These are phyloP conservation scores for Rhizoclosmatium sp. DNA, from an alignment of 192 early-diverging fungal genomes.

Conservation along the genomic window DNA sequence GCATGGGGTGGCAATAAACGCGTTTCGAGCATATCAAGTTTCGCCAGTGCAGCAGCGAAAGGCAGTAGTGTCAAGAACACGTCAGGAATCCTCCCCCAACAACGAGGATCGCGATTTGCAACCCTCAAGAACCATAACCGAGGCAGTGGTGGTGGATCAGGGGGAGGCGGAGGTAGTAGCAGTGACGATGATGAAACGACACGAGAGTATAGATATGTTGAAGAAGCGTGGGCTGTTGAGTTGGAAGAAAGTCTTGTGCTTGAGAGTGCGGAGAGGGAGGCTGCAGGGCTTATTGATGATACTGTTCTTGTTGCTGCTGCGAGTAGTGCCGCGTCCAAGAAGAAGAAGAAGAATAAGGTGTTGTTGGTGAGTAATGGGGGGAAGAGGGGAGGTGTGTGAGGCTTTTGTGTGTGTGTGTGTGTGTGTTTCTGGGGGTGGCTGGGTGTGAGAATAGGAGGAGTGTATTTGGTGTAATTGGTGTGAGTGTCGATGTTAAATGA, in stretches of 20 bases:
- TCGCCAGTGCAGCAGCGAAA: conserved; percentile 1
- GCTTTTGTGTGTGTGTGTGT: no score
- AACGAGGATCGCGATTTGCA: conserved; percentile 10
- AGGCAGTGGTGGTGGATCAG: neutral
- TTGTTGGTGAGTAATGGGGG: conserved; percentile 44
- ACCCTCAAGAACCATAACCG: conserved; percentile 15
- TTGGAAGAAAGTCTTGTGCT: conserved; percentile 36
- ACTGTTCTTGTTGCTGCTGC: conserved; percentile 5
- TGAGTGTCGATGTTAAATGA: no score
- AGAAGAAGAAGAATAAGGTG: conserved; percentile 43
- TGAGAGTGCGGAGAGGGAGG: neutral
- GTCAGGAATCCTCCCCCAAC: neutral
- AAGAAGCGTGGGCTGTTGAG: conserved; percentile 47
- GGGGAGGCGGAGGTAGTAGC: no score
- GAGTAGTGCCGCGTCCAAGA: conserved; percentile 17
- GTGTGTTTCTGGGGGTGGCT: no score
- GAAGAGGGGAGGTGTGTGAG: no score
- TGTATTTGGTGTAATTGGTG: no score
- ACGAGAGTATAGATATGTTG: conserved; percentile 25
- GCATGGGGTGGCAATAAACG: neutral
- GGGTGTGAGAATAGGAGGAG: no score
- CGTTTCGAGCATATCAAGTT: neutral
- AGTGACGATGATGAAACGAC: neutral
- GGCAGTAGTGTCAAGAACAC: neutral
- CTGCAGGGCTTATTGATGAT: neutral